Evolutionary conservation across 495 filamentous ascomycete species (phyloP).

Genomic region (Hypoxylon crocopeplum): DNA sequence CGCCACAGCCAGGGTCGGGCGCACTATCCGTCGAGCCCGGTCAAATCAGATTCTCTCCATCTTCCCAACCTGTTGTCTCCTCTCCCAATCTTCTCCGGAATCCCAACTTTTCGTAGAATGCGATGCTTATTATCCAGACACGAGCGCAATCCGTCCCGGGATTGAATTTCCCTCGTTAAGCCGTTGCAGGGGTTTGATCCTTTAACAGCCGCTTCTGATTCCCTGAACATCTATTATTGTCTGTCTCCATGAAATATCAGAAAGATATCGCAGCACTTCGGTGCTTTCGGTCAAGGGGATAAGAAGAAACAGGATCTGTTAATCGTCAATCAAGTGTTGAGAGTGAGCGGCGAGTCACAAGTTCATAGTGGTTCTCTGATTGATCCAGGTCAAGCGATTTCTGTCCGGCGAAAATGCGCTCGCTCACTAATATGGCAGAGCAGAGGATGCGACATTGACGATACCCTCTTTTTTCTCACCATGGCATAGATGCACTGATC

Average conservation of each 20-base stretch:
- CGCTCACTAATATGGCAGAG: not conserved
- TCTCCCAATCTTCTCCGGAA: slow-evolving; percentile 18
- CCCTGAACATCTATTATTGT: not conserved
- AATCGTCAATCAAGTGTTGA: too few relatives aligned
- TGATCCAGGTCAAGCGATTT: not conserved
- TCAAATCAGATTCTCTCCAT: slow-evolving; percentile 39
- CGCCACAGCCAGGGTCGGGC: slow-evolving; percentile 27
- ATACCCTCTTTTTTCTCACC: not conserved
- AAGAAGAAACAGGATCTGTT: slow-evolving; percentile 1
- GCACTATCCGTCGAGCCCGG: slow-evolving; percentile 38
- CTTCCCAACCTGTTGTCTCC: slow-evolving; percentile 40
- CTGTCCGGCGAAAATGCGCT: not conserved
- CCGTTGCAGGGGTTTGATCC: slow-evolving; percentile 8
- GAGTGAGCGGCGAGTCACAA: too few relatives aligned
- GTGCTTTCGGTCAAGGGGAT: not conserved
- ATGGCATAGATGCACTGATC: not conserved
- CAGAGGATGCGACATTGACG: slow-evolving; percentile 8
- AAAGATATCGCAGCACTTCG: not conserved
- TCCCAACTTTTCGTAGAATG: slow-evolving; percentile 23
- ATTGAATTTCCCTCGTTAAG: slow-evolving; percentile 9
- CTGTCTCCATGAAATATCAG: slow-evolving; percentile 4
- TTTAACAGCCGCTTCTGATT: slow-evolving; percentile 19
- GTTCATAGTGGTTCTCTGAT: slow-evolving; percentile 1
- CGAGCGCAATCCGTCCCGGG: slow-evolving; percentile 16
- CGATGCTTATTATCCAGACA: slow-evolving; percentile 19